Conservation (phyloP, 768 basidiomycete species). For the Tricholoma saponaceum region DNA sequence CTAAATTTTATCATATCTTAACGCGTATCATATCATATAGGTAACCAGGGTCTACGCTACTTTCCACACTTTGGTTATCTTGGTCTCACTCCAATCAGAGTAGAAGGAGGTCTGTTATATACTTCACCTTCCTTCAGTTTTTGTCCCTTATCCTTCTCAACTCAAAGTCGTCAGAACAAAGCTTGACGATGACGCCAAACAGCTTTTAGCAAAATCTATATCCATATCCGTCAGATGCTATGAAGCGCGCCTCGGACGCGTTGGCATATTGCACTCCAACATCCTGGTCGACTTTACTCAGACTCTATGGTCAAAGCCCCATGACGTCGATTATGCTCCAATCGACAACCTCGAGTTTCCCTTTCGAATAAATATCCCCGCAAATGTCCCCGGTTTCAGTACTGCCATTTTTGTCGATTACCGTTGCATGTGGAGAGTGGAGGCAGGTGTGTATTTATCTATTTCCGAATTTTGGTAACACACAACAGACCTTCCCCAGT, state of each 20-base stretch:
- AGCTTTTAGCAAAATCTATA: slow-evolving; percentile 61
- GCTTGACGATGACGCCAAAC: slow-evolving; percentile 66
- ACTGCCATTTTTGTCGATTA: slow-evolving; percentile 75
- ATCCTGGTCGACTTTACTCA: slow-evolving; percentile 65
- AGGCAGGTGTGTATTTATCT: slow-evolving; percentile 56
- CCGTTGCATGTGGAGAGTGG: slow-evolving; percentile 77
- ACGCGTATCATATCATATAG: slow-evolving; percentile 23
- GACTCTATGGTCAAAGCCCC: slow-evolving; percentile 66
- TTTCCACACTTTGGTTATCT: slow-evolving; percentile 78
- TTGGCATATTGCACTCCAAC: slow-evolving; percentile 55
- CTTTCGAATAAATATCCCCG: slow-evolving; percentile 68
- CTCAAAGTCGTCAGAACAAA: slow-evolving; percentile 61
- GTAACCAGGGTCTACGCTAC: slow-evolving; percentile 64
- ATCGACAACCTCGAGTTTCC: slow-evolving; percentile 65
- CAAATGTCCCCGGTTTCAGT: slow-evolving; percentile 59
- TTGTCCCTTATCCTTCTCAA: slow-evolving; percentile 7
- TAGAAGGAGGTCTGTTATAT: slow-evolving; percentile 63
- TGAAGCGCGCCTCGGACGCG: slow-evolving; percentile 65
- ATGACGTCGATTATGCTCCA: slow-evolving; percentile 50
- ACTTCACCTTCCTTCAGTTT: not conserved
- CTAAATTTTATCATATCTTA: not conserved
- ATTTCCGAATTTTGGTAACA: not conserved
- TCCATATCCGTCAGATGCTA: slow-evolving; percentile 80
- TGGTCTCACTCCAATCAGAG: slow-evolving; percentile 73
- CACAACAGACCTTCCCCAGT: slow-evolving; percentile 34